Conservation (phyloP, 257 asterid genomes). For the Primulina eburnea region DNA sequence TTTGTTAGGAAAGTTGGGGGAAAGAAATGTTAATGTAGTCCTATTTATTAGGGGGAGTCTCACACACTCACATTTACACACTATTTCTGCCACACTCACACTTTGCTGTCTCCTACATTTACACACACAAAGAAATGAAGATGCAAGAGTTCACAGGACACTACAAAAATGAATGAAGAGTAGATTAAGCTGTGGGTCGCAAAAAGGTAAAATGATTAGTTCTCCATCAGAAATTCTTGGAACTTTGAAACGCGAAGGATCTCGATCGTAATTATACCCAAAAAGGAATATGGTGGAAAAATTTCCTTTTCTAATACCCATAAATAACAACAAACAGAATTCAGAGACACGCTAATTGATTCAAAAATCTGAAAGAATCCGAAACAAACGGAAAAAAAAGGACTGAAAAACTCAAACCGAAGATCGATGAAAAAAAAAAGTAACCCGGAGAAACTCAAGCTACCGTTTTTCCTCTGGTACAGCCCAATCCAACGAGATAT, state of each 20-base stretch:
- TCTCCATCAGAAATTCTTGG: constrained; percentile 10
- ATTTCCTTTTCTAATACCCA: constrained; percentile 19
- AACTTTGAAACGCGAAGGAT: constrained; percentile 13
- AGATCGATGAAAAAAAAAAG: neutral
- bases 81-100: constrained; percentile 12
- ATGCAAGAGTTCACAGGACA: constrained; percentile 21
- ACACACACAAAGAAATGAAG: constrained; percentile 12
- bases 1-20: constrained; percentile 26
- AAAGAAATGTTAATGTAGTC: constrained; percentile 37
- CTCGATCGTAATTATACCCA: constrained; percentile 16
- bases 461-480: neutral
- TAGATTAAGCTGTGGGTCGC: neutral
- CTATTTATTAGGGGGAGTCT: constrained; percentile 37
- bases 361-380: constrained; percentile 7
- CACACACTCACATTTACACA: constrained; percentile 13
- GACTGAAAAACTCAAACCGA: neutral
- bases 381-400: neutral
- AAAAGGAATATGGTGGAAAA: constrained; percentile 14
- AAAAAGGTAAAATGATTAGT: neutral
- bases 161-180: constrained; percentile 7
- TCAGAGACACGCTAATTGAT: constrained; percentile 6
- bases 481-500: neutral
- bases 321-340: constrained; percentile 17
- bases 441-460: neutral
- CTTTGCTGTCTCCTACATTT: constrained; percentile 16